phyloP scores from a whole-genome alignment of 768 basidiomycete species.

The Mycena venus region DNA sequence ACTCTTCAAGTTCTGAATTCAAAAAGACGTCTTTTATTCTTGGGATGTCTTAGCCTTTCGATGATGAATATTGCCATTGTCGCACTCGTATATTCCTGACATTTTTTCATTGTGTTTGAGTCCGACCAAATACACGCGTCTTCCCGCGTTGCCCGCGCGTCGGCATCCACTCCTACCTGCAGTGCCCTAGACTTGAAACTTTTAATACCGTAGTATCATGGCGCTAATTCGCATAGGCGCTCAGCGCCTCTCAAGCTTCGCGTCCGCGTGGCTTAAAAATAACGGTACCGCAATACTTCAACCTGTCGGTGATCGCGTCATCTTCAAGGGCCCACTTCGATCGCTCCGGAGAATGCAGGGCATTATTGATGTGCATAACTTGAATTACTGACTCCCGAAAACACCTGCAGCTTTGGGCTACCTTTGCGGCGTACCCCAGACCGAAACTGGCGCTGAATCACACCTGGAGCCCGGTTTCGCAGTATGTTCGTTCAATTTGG shows the following conservation, averaged over 20 bases:
- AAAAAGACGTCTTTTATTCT: background rate
- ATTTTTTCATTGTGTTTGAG: background rate
- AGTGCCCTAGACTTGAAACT: background rate
- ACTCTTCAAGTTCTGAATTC: background rate
- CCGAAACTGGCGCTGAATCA: background rate
- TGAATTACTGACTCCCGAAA: background rate
- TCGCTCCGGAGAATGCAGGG: conserved; percentile 14
- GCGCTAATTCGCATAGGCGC: conserved; percentile 18
- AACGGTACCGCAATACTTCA: background rate
- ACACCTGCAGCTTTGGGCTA: background rate
- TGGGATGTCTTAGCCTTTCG: background rate
- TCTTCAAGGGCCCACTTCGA: background rate
- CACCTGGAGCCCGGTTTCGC: background rate
- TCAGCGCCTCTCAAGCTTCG: background rate
- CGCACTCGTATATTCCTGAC: background rate
- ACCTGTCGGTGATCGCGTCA: background rate
- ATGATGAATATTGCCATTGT: background rate
- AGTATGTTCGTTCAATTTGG: background rate
- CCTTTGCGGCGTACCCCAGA: background rate
- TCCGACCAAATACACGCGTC: background rate
- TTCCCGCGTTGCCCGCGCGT: background rate
- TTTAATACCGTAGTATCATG: background rate
- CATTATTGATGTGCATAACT: background rate
- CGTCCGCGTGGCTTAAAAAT: background rate
- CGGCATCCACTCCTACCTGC: background rate